Base-by-base conservation (phyloP, 1,139 yeast genomes). In the Zygosaccharomyces sapae region DNA sequence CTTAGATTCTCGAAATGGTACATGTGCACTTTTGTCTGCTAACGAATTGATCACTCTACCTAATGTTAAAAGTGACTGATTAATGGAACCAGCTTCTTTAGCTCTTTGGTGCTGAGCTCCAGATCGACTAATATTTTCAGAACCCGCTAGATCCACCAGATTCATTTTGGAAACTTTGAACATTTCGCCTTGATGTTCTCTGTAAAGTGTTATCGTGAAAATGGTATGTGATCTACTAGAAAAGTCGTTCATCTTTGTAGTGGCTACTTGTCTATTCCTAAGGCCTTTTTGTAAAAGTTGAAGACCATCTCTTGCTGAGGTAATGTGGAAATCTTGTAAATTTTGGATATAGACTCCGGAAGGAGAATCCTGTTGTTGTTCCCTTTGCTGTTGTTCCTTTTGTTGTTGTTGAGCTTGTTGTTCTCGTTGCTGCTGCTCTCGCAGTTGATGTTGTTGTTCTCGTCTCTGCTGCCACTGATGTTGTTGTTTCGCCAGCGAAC, bases 131-230 rank as follows among this genome's bases (percentile, higher is more conserved):
- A 81, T 76, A 55, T 81, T 80, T 63, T 84, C 92, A 6, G 88
- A 81, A 0, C 92, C 94, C 0, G 92, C 94, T 51, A 85, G 73
- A 70, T 84, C 92, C 2, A 84, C 92, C 38, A 85, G 68, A 61
- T 83, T 84, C 76, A 85, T 80, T 56, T 83, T 85, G 1, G 89
- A 81, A 12, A 79, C 70, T 48, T 76, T 71, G 51, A 74, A 67
- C 31, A 76, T 70, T 33, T 67, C 70, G 6, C 73, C 70, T 33
- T 55, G 63, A 44, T 44, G 66, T 62, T 58, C 75, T 54, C 75
- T 78, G 59, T 76, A 77, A 42, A 83, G 67, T 40, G 76, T 75
- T 16, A 84, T 74, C 1, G 86, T 79, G 62, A 83, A 83, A 2
- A 84, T 80, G 0, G 90, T 80, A 59, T 84, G 92, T 0, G 89